These are phyloP conservation scores for Hibiscus tridactylites DNA, from an alignment of 345 rosid genomes.

Conservation along the genomic window DNA sequence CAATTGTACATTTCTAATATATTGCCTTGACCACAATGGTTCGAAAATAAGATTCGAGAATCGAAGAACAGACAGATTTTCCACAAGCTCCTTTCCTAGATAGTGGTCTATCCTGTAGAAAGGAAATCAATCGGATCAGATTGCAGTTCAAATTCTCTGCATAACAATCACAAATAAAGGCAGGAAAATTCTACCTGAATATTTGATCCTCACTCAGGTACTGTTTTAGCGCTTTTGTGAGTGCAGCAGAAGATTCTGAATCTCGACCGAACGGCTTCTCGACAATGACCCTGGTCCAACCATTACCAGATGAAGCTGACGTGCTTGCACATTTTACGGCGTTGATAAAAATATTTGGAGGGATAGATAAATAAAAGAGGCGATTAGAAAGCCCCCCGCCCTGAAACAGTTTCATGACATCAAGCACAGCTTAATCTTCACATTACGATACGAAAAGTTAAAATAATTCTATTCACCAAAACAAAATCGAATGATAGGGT, in stretches of 20 bases:
- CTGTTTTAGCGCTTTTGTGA: slow-evolving; percentile 74
- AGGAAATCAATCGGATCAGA: slow-evolving; percentile 16
- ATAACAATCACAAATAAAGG: not conserved
- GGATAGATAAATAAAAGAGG: slow-evolving; percentile 85
- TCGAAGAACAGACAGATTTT: slow-evolving; percentile 89
- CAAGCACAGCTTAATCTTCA: slow-evolving; percentile 4
- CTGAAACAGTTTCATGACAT: slow-evolving; percentile 31
- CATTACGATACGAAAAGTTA: not conserved
- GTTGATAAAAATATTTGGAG: slow-evolving; percentile 89
- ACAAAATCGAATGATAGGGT: not conserved
- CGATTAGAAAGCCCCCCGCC: slow-evolving; percentile 77
- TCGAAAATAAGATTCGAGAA: slow-evolving; percentile 97
- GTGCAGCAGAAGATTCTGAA: slow-evolving; percentile 90
- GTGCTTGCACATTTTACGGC: slow-evolving; percentile 88
- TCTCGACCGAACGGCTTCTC: slow-evolving; percentile 99
- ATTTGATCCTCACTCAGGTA: slow-evolving; percentile 87
- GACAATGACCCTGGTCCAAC: slow-evolving; percentile 98
- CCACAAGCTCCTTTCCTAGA: slow-evolving; percentile 94
- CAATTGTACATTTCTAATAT: slow-evolving; percentile 81
- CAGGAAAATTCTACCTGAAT: slow-evolving; percentile 50
- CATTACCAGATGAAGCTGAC: slow-evolving; percentile 82
- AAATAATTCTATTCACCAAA: not conserved
- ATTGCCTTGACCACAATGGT: slow-evolving; percentile 95
- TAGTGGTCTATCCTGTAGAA: slow-evolving; percentile 88
- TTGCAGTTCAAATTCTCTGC: not conserved